Conservation (phyloP, 257 asterid species). For the Anisodus tanguticus region DNA sequence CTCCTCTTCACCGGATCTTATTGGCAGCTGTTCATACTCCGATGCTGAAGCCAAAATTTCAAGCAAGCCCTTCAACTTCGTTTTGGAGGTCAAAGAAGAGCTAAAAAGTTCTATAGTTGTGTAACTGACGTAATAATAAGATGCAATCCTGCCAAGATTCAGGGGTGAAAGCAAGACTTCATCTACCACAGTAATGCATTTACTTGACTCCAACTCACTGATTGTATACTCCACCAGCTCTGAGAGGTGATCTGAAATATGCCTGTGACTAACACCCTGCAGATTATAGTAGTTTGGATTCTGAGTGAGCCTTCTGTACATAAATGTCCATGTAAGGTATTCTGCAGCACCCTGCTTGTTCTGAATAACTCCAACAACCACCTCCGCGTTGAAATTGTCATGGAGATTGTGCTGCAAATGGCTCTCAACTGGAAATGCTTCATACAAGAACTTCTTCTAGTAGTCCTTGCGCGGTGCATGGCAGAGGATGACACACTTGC, state of each 20-base stretch:
- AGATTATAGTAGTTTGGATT: slow-evolving; percentile 52
- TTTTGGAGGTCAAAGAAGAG: slow-evolving; percentile 44
- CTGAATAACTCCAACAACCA: slow-evolving; percentile 47
- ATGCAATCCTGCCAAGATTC: slow-evolving; percentile 51
- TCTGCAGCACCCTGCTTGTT: slow-evolving; percentile 51
- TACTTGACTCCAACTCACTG: slow-evolving; percentile 45
- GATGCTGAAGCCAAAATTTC: slow-evolving; percentile 49
- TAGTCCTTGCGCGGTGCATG: slow-evolving; percentile 50
- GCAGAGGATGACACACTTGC: slow-evolving; percentile 50
- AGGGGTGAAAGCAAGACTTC: slow-evolving; percentile 42
- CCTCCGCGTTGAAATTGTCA: slow-evolving; percentile 47
- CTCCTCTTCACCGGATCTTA: slow-evolving; percentile 49
- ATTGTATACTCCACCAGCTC: slow-evolving; percentile 47
- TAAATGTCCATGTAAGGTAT: slow-evolving; percentile 48
- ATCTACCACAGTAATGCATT: slow-evolving; percentile 42
- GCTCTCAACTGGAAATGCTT: slow-evolving; percentile 21
- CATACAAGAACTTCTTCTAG: slow-evolving; percentile 49
- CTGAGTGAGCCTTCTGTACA: slow-evolving; percentile 52
- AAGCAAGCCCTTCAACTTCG: slow-evolving; percentile 46
- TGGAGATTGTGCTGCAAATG: slow-evolving; percentile 49
- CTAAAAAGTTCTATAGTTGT: slow-evolving; percentile 49
- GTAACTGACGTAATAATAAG: slow-evolving; percentile 47
- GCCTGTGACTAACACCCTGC: slow-evolving; percentile 50
- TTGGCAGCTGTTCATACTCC: slow-evolving; percentile 44
- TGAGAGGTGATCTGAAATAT: slow-evolving; percentile 48